A percentile compares a stretch with the other conserved stretches of the same genome.
These are phyloP conservation scores for Aspergillus sp. DNA, from an alignment of 2,329 filamentous ascomycete genomes.

Conservation along the genomic window DNA sequence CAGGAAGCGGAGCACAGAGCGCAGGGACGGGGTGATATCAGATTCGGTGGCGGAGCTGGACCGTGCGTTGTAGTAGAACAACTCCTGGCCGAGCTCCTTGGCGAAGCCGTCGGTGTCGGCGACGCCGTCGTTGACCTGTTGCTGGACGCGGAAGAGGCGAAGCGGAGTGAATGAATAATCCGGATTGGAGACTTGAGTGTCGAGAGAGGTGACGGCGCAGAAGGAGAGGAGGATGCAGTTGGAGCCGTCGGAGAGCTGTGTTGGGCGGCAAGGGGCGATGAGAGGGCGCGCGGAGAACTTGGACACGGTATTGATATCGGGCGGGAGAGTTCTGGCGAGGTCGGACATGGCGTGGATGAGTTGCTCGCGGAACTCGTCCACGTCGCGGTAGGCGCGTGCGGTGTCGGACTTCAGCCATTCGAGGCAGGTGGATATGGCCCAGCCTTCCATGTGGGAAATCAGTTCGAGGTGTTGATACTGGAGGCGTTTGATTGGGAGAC, in stretches of 20 bases:
- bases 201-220: slow-evolving; percentile 61
- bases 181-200: slow-evolving; percentile 51
- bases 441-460: slow-evolving; percentile 42
- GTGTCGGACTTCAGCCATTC: slow-evolving; percentile 31
- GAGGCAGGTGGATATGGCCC: slow-evolving; percentile 34
- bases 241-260: slow-evolving; percentile 24
- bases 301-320: slow-evolving; percentile 31
- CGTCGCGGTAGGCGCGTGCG: slow-evolving; percentile 20
- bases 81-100: slow-evolving; percentile 59
- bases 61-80: slow-evolving; percentile 44
- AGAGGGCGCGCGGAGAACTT: slow-evolving; percentile 38
- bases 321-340: slow-evolving; percentile 42
- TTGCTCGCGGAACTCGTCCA: slow-evolving; percentile 43
- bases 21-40: slow-evolving; percentile 19
- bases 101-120: slow-evolving; percentile 59
- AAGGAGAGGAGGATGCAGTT: slow-evolving; percentile 54
- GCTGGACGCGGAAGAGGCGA: slow-evolving; percentile 64
- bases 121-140: slow-evolving; percentile 57
- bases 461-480: slow-evolving; percentile 56
- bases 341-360: slow-evolving; percentile 41
- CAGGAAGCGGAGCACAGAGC: slow-evolving; percentile 22
- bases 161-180: slow-evolving; percentile 61
- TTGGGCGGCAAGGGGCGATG: slow-evolving; percentile 33
- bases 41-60: slow-evolving; percentile 23
- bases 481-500: slow-evolving; percentile 53